Evolutionary conservation across 768 basidiomycete species (phyloP), one percentile per base, ranked within the genome.

Genomic region (Cystofilobasidium capitatum): DNA sequence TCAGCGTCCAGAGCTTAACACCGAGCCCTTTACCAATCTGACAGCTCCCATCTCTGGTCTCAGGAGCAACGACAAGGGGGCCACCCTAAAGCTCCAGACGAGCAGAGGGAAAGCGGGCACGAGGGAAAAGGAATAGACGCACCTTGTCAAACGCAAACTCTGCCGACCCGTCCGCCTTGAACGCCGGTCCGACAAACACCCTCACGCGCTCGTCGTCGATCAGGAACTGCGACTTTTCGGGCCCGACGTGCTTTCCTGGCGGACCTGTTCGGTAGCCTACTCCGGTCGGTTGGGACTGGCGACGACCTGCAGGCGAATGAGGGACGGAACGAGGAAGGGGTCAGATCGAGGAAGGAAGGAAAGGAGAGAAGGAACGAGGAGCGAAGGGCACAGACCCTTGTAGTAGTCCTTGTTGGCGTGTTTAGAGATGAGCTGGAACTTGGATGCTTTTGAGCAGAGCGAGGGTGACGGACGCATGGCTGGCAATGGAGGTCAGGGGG

Each of bases 351-450:
- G 39, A 33, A 62, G 36, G 29, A 37, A 60, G 29, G 36, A n/a
- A 39, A 58, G 47, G 55, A 26, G 10, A 26, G 39, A 40, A n/a
- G 39, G 62, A 17, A 31, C 3, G 3, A 51, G 45, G 54, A 37
- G 17, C 0, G 14, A 35, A 10, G 9, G 36, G 36, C 66, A 10
- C 20, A 58, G 9, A 88, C 94, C 94, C 78, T 98, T 98, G 82
- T 96, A 97, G 76, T 82, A 97, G 75, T 99, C 91, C 74, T 97
- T 98, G 80, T 96, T 96, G 20, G 84, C 94, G 57, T 85, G 79
- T 76, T 97, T 97, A 0, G 89, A 81, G 0, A 87, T 91, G 59
- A 98, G 80, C 2, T 91, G 83, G 31, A 84, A 81, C 65, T 94
- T 81, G 0, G 88, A 90, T 26, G 92, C 92, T 74, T 91, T 93